Evolutionary conservation across 1,139 yeast genomes (phyloP).

Genomic region (Kurtzmaniella quercitrusa): DNA sequence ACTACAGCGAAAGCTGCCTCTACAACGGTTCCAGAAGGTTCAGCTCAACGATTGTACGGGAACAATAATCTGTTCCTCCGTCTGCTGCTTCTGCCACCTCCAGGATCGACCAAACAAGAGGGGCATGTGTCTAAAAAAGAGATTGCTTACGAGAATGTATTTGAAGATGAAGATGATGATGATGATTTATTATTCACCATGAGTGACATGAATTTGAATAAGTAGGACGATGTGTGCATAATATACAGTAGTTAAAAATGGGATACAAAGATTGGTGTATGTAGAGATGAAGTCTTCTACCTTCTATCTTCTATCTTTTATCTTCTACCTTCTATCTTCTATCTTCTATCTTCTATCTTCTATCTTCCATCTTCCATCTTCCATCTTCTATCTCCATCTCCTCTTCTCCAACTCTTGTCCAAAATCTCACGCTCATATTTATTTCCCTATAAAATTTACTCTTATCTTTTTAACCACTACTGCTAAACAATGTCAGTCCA

Average conservation of each 20-base stretch:
- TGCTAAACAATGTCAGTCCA: constrained; percentile 17
- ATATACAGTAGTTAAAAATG: too few species aligned
- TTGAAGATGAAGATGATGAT: constrained; percentile 66
- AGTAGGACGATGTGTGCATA: constrained; percentile 9
- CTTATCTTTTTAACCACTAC: not conserved
- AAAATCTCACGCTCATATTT: not conserved
- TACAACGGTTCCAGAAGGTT: not conserved
- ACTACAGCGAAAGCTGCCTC: not conserved
- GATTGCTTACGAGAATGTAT: constrained; percentile 46
- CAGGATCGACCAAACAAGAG: constrained; percentile 19
- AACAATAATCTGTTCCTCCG: constrained; percentile 5
- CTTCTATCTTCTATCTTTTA: too few species aligned
- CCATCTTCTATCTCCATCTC: too few species aligned
- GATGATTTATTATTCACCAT: constrained; percentile 82
- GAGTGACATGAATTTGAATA: constrained; percentile 76
- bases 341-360: too few species aligned
- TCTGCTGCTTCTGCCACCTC: constrained; percentile 1
- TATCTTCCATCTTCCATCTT: too few species aligned
- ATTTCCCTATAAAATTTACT: not conserved
- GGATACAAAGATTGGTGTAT: too few species aligned
- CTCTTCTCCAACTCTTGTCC: too few species aligned
- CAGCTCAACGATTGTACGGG: not conserved
- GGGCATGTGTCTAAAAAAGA: constrained; percentile 18
- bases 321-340: too few species aligned
- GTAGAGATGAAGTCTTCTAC: too few species aligned